Evolutionary conservation across 495 filamentous ascomycete species (phyloP).

Genomic region (Penicillium simplicissimum): DNA sequence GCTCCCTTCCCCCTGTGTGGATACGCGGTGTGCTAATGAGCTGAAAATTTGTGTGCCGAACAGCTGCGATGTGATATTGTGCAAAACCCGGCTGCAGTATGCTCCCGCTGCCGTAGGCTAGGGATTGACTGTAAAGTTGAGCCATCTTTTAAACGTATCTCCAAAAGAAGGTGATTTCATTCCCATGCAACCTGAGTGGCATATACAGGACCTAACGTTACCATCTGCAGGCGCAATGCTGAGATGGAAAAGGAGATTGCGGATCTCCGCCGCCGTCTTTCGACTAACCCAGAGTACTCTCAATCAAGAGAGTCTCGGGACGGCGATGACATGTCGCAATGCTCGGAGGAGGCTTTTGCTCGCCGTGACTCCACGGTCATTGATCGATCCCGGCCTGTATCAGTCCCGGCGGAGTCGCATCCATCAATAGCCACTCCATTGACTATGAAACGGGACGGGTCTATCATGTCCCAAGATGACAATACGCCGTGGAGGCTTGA

Average conservation of each 20-base stretch:
- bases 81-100: slow-evolving; percentile 45
- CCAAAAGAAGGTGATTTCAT: slow-evolving; percentile 43
- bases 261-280: slow-evolving; percentile 48
- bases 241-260: slow-evolving; percentile 54
- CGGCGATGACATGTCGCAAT: slow-evolving; percentile 41
- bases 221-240: slow-evolving; percentile 45
- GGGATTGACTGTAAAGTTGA: slow-evolving; percentile 53
- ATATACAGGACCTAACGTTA: slow-evolving; percentile 11
- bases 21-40: slow-evolving; percentile 3
- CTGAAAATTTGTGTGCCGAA: not conserved
- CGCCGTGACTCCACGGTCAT: slow-evolving; percentile 35
- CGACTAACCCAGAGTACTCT: slow-evolving; percentile 32
- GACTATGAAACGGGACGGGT: slow-evolving; percentile 41
- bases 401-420: slow-evolving; percentile 40
- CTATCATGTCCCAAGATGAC: slow-evolving; percentile 45
- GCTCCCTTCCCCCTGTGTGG: not conserved
- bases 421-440: slow-evolving; percentile 41
- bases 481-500: slow-evolving; percentile 43
- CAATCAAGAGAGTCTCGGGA: slow-evolving; percentile 31
- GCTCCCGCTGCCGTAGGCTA: slow-evolving; percentile 49
- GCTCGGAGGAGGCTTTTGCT: slow-evolving; percentile 42
- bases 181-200: not conserved
- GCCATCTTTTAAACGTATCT: slow-evolving; percentile 50
- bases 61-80: slow-evolving; percentile 51
- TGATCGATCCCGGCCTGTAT: slow-evolving; percentile 37